phyloP scores from a whole-genome alignment of 768 basidiomycete genomes.

The Rhodotorula paludigena region DNA sequence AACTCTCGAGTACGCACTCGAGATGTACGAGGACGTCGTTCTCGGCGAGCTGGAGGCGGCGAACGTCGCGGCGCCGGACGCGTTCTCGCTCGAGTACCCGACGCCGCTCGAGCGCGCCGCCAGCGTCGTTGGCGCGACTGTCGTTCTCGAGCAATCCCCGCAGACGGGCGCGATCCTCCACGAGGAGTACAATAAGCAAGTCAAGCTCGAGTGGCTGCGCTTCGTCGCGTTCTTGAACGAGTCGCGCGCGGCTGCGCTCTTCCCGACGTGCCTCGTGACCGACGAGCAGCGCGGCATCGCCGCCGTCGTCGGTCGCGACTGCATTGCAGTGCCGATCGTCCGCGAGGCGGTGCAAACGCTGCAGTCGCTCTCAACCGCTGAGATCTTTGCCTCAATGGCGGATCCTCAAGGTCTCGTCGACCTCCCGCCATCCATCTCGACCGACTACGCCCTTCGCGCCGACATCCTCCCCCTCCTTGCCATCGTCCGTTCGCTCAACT shows the following conservation, averaged over 20 bases:
- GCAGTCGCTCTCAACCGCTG: not conserved
- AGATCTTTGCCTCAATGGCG: not conserved
- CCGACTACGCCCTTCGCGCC: slow-evolving; percentile 9
- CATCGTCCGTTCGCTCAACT: slow-evolving; percentile 1
- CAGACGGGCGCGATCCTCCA: slow-evolving; percentile 74
- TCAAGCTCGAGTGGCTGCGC: slow-evolving; percentile 93
- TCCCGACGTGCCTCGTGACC: slow-evolving; percentile 27
- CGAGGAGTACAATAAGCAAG: slow-evolving; percentile 71
- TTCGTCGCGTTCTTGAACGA: slow-evolving; percentile 61
- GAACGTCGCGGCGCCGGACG: slow-evolving; percentile 39
- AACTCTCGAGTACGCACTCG: slow-evolving; percentile 73
- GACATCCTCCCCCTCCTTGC: slow-evolving; percentile 19
- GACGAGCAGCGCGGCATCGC: slow-evolving; percentile 21
- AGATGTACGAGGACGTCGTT: slow-evolving; percentile 71
- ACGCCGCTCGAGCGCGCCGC: slow-evolving; percentile 70
- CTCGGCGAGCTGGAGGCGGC: slow-evolving; percentile 59
- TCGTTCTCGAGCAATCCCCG: slow-evolving; percentile 65
- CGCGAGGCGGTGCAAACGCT: slow-evolving; percentile 18
- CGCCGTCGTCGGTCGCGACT: slow-evolving; percentile 27
- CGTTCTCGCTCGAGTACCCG: slow-evolving; percentile 60
- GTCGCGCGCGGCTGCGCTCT: slow-evolving; percentile 21
- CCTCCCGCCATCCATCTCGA: not conserved
- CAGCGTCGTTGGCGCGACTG: slow-evolving; percentile 78
- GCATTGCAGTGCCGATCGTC: slow-evolving; percentile 23
- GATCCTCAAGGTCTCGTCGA: not conserved